A percentile compares a stretch with the other conserved stretches of the same genome.
Conservation (phyloP, 257 asterid genomes). For the Nicotiana obtusifolia region DNA sequence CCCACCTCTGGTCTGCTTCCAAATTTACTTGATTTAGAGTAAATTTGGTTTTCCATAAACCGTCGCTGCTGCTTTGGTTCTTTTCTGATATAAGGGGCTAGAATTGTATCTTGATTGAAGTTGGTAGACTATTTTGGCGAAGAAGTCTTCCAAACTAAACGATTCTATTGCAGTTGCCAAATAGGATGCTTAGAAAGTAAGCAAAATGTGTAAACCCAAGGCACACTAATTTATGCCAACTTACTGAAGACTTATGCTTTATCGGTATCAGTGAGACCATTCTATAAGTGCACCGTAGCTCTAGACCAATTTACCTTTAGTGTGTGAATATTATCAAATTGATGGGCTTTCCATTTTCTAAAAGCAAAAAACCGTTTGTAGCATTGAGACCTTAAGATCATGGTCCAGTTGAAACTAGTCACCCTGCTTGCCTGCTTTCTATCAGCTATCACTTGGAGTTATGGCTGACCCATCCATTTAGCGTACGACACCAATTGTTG, state of each 20-base stretch:
- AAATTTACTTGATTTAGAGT: background rate
- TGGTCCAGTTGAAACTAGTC: background rate
- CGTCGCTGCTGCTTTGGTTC: background rate
- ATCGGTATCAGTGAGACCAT: background rate
- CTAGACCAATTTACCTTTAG: background rate
- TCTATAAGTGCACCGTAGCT: background rate
- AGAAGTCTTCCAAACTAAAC: background rate
- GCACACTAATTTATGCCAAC: background rate
- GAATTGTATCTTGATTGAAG: background rate
- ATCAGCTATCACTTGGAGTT: background rate
- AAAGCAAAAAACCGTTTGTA: background rate
- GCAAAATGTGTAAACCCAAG: background rate
- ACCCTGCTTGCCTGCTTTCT: background rate
- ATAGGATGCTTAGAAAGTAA: background rate
- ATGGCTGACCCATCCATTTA: background rate
- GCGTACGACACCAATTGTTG: background rate
- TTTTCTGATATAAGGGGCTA: background rate
- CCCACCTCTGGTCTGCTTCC: background rate
- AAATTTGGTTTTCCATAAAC: background rate
- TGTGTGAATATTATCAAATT: background rate
- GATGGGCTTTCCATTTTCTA: background rate
- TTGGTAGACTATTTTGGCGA: background rate
- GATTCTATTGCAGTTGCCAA: background rate
- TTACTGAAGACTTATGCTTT: background rate
- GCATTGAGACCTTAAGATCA: background rate